Base-by-base conservation (phyloP, 2,329 filamentous ascomycete species). In the Colletotrichum magnum region DNA sequence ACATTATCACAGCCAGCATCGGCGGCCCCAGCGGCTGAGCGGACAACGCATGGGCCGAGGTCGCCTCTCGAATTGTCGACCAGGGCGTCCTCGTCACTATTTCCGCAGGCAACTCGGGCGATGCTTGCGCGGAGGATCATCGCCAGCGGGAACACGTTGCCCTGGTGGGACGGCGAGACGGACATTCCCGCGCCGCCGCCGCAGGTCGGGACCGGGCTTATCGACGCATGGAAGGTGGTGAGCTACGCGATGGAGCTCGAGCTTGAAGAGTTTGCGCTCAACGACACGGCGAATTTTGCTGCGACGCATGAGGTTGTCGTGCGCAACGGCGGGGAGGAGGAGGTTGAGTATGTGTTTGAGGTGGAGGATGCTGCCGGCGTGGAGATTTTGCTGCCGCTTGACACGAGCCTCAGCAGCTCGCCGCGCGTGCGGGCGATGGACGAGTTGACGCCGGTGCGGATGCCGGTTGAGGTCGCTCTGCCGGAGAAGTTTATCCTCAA, bases 91-190 rank as follows among this genome's bases (percentile, higher is more conserved):
- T 86, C 6, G 80, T 87, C 24, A 81, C 82, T 16, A 82, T 87
- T 41, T 82, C 86, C 1, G 85, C 84, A 5, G 86, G 87, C 16
- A 89, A 89, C 61, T 80, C 83, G 41, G 86, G 86, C 24, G 76
- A 68, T 71, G 10, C 72, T 81, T 7, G 60, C 72, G 36, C 72
- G 69, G 50, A 74, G 74, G 13, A 80, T 82, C 57, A 76, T 80
- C 24, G 74, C 77, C n/a, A 78, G 75, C 36, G 80, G 79, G 10
- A 66, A 59, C 21, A 62, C 73, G 9, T 24, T 78, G 2, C 70
- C 73, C 50, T 80, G 77, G 75, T 71, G 54, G 0, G 76, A 77
- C 50, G 75, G 77, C 16, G 67, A 71, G 1, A 63, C 65, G 5
- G 72, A 58, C 16, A 72, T 74, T 54, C 39, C 43, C 10, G 76